phyloP scores from a whole-genome alignment of 768 basidiomycete genomes.

The Boletus fagicola region DNA sequence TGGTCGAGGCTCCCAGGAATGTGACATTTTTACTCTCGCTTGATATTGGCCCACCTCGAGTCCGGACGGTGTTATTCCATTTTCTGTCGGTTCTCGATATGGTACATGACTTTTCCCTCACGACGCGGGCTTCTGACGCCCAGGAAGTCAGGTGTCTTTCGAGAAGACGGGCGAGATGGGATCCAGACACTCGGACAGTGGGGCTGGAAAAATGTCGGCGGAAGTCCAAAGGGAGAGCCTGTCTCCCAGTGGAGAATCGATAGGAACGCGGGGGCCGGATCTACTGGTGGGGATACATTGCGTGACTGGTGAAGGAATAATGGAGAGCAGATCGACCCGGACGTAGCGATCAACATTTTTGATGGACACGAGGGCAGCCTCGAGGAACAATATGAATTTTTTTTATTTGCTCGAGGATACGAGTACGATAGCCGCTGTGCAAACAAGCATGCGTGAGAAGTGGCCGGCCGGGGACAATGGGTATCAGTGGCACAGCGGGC shows the following conservation, averaged over 20 bases:
- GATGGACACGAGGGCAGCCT: constrained; percentile 20
- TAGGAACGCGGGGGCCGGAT: constrained; percentile 16
- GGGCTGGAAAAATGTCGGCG: not conserved
- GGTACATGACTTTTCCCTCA: not conserved
- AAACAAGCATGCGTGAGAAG: constrained; percentile 22
- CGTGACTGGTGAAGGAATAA: not conserved
- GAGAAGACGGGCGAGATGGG: constrained; percentile 3
- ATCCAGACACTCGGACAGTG: constrained; percentile 3
- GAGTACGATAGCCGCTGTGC: constrained; percentile 1
- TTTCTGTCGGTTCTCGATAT: constrained; percentile 5
- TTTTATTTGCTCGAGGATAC: constrained; percentile 2
- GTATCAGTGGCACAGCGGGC: not conserved
- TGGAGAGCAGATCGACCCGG: constrained; percentile 5
- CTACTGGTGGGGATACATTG: not conserved
- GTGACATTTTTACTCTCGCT: constrained; percentile 1
- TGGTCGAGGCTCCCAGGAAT: not conserved
- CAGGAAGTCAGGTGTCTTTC: not conserved
- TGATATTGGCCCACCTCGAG: not conserved
- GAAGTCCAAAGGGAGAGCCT: not conserved
- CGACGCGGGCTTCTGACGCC: constrained; percentile 8
- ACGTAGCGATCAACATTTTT: constrained; percentile 13
- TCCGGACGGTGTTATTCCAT: not conserved
- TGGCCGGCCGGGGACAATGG: constrained; percentile 13
- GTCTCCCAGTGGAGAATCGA: constrained; percentile 12
- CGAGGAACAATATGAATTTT: constrained; percentile 18